Evolutionary conservation across 2,329 filamentous ascomycete genomes (phyloP).

Genomic region (Fusarium illudens): DNA sequence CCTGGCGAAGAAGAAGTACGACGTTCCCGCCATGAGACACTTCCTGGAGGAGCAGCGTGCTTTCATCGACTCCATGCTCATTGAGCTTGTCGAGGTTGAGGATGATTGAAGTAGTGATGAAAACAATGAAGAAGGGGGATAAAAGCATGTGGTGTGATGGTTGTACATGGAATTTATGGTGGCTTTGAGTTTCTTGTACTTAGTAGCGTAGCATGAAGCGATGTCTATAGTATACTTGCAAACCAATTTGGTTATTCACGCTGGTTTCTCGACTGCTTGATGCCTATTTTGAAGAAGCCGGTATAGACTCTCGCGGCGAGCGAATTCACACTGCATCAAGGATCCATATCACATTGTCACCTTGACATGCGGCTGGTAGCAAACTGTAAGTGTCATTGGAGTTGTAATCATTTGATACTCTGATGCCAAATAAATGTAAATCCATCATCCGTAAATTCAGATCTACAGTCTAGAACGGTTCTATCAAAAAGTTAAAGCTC

Average conservation of each 20-base stretch:
- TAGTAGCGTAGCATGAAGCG: not conserved
- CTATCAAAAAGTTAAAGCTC: constrained; percentile 54
- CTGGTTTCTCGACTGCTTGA: not conserved
- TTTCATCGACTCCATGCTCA: constrained; percentile 7
- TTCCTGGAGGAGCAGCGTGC: constrained; percentile 1
- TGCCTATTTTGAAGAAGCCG: not conserved
- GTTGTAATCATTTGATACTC: too few relatives aligned
- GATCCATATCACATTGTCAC: too few relatives aligned
- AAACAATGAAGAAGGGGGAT: not conserved
- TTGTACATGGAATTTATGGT: not conserved
- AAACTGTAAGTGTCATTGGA: too few relatives aligned
- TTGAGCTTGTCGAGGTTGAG: not conserved
- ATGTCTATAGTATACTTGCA: not conserved
- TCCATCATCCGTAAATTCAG: not conserved
- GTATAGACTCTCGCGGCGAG: too few relatives aligned
- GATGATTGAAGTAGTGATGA: not conserved
- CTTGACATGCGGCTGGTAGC: too few relatives aligned
- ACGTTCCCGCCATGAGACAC: not conserved
- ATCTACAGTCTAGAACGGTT: constrained; percentile 33
- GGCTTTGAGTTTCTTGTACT: not conserved
- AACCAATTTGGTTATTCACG: not conserved
- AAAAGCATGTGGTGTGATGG: not conserved
- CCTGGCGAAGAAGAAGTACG: constrained; percentile 8
- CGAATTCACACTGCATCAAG: too few relatives aligned
- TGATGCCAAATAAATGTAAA: not conserved